Base-by-base conservation (phyloP, 2,329 filamentous ascomycete species). In the Aspergillus pseudotamarii region DNA sequence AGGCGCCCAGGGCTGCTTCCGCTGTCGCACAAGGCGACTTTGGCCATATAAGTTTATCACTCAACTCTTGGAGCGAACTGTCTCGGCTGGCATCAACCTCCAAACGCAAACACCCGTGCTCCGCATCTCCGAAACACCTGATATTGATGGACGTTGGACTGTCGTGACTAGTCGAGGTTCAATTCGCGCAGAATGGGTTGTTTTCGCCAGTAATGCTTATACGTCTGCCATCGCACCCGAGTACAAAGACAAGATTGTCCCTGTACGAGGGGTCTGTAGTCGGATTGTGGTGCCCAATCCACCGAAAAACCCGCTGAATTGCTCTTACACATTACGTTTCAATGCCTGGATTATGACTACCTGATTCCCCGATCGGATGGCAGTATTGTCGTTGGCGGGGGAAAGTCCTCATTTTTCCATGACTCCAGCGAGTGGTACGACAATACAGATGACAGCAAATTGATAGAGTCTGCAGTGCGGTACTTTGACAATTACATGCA, bases 141-240 rank as follows among this genome's bases (percentile, higher is more conserved):
- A 69, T 48, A 21, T 58, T 1, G 51, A 67, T 34, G 66, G 71
- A 11, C 72, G 73, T 3, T 94, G 91, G 87, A 81, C 83, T 0
- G 79, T 93, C 0, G 81, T 88, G 54, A 96, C 93, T 0, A 38
- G 83, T 0, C 87, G 92, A 26, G 93, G 93, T n/a, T 80, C 78
- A 48, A 84, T 96, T 60, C 74, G 75, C 0, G 83, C 92, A 1
- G 79, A 81, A 14, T 83, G 86, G 38, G 86, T 96, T 23, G 83
- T 97, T 21, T 84, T 96, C 19, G 90, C 92, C 5, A 94, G 91
- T 0, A 97, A 97, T 73, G 94, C 83, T 4, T 96, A 96, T 76
- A 94, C 92, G 0, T 92, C 91, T 1, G 84, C 89, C 64, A 82
- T 97, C 4, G 79, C 94, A 1, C 91, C 91, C 0, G 73, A 80